These are phyloP conservation scores for Moringa oleifera DNA, from an alignment of 345 rosid species.

Conservation along the genomic window DNA sequence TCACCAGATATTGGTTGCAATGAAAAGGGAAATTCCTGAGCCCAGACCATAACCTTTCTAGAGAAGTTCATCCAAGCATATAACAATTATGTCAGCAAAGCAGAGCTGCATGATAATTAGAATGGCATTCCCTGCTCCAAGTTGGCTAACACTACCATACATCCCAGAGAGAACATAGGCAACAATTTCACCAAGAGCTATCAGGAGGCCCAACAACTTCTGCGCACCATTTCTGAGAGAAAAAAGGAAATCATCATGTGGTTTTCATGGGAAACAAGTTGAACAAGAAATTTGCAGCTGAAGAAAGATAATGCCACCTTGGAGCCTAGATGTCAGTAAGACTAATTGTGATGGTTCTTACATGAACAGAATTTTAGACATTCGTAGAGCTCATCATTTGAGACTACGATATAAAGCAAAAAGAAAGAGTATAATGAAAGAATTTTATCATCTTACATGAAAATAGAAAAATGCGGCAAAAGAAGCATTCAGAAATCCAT, in stretches of 20 bases:
- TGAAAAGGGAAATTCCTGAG: slow-evolving; percentile 86
- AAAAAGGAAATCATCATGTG: slow-evolving; percentile 1
- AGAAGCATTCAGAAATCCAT: too few relatives aligned
- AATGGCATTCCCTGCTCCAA: slow-evolving; percentile 81
- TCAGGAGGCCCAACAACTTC: slow-evolving; percentile 70
- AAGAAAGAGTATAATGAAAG: not conserved
- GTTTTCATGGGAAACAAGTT: too few relatives aligned
- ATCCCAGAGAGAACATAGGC: slow-evolving; percentile 82
- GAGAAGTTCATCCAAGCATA: slow-evolving; percentile 81
- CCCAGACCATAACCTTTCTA: slow-evolving; percentile 82
- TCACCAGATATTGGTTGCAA: slow-evolving; percentile 82
- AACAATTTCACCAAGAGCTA: slow-evolving; percentile 77
- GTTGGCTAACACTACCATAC: slow-evolving; percentile 76
- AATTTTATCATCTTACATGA: too few relatives aligned
- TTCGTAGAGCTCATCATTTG: not conserved
- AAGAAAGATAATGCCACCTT: too few relatives aligned
- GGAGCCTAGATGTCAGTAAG: too few relatives aligned
- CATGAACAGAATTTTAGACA: not conserved
- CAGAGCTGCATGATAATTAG: slow-evolving; percentile 74
- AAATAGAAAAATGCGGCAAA: not conserved
- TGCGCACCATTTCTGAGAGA: slow-evolving; percentile 69
- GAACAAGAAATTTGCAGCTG: too few relatives aligned
- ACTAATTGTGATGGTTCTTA: too few relatives aligned
- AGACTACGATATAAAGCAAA: not conserved
- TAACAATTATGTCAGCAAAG: slow-evolving; percentile 78